Base-by-base conservation (phyloP, 2,329 filamentous ascomycete genomes). In the Sporothrix phasma region DNA sequence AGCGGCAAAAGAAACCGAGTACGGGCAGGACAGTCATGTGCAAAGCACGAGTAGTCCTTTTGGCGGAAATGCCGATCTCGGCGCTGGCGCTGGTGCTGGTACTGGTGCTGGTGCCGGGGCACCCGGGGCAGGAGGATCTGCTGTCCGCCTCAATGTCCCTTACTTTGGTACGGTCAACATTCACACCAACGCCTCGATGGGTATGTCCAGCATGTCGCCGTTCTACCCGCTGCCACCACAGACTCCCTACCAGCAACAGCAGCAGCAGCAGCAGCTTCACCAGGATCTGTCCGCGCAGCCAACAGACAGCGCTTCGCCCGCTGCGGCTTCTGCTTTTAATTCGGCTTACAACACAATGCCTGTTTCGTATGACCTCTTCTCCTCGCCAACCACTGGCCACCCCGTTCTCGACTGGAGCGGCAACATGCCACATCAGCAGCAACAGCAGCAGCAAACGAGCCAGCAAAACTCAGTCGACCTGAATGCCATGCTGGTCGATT, bases 131-230 rank as follows among this genome's bases (percentile, higher is more conserved):
- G 34, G 47, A 5, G 29, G 39, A 1, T 65, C 66, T 3, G 26
- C 65, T 0, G 68, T 81, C 39, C 73, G 74, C 5, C 72, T 81
- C 6, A 76, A 75, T 43, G 74, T 81, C 2, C 79, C 79, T 0
- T 80, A 79, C 66, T 71, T 81, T 2, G 79, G 79, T 26, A 79
- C 76, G 1, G 73, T 81, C 47, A 79, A 76, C 65, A 78, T 81
- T 67, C 76, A 74, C 51, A 68, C 63, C 61, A 47, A 34, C 22
- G 31, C 54, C 2, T 60, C 59, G 17, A 37, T 46, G 13, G 19
- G 26, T n/a, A 39, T 26, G 45, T 22, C 59, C 3, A 15, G n/a
- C 54, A 39, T 59, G 47, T 24, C 46, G 22, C 46, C 64, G 15
- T 26, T 47, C 29, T 31, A 43, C 11, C 45, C 24, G 1, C 61